phyloP scores from a whole-genome alignment of 163 green algal species.

The Scenedesmus sp. region DNA sequence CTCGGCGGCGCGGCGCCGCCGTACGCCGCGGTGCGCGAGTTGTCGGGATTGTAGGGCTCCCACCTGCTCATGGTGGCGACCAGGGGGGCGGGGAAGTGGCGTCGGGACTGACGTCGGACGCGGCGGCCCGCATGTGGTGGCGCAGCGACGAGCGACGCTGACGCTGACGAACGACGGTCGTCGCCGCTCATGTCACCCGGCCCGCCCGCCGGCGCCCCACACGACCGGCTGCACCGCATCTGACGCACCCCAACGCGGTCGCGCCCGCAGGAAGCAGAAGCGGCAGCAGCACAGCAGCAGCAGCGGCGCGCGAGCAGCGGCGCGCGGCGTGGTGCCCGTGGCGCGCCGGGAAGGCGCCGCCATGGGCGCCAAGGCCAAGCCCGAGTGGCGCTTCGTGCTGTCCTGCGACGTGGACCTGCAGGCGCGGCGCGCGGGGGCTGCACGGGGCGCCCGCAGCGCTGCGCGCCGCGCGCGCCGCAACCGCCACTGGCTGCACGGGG shows the following conservation, averaged over 20 bases:
- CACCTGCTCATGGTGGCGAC: too few species aligned
- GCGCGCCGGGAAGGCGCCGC: background rate
- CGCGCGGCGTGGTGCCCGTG: background rate
- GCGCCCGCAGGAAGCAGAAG: background rate
- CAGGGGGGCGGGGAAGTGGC: too few species aligned
- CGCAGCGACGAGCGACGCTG: too few species aligned
- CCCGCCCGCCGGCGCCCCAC: background rate
- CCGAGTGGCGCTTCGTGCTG: slow-evolving; percentile 65
- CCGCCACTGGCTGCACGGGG: background rate
- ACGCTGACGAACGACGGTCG: too few species aligned
- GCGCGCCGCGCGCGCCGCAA: background rate
- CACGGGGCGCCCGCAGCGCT: background rate
- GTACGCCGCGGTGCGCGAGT: too few species aligned
- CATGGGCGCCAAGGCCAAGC: slow-evolving; percentile 34
- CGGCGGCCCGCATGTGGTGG: too few species aligned
- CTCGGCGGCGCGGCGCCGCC: too few species aligned
- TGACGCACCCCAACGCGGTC: background rate
- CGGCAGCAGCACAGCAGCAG: slow-evolving; percentile 5
- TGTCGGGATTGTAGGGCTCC: slow-evolving; percentile 23
- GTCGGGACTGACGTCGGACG: too few species aligned
- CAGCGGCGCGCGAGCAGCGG: too few species aligned
- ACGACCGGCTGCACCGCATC: background rate
- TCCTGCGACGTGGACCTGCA: slow-evolving; percentile 73
- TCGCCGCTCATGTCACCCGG: background rate
- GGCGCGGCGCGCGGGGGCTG: background rate